Conservation (phyloP, 208 protist genomes). For the Crithidia mellificae region DNA sequence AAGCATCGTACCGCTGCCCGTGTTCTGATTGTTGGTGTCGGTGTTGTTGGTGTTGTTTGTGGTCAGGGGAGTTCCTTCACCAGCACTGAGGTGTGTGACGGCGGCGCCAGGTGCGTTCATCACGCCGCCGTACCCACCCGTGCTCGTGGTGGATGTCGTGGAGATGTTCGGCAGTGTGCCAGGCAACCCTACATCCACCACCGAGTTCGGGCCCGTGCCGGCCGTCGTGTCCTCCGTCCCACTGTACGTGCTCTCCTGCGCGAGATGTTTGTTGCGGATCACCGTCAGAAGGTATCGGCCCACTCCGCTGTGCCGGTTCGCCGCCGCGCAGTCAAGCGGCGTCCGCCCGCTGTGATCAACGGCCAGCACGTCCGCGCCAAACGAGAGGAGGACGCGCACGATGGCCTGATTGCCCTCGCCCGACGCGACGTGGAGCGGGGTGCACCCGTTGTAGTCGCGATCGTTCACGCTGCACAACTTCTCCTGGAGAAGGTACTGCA, state of each 20-base stretch:
- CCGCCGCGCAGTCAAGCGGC: conserved; percentile 81
- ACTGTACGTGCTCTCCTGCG: background rate
- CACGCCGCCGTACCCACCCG: background rate
- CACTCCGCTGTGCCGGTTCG: conserved; percentile 78
- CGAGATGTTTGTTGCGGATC: conserved; percentile 41
- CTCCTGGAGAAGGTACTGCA: conserved; percentile 78
- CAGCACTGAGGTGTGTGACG: too few species aligned
- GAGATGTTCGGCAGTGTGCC: background rate
- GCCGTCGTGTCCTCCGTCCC: background rate
- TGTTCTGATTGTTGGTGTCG: too few species aligned
- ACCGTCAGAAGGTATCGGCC: conserved; percentile 63
- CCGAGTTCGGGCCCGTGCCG: background rate
- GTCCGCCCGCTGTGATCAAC: conserved; percentile 77
- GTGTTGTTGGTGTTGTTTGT: too few species aligned
- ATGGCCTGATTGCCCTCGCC: conserved; percentile 78
- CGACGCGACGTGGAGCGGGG: conserved; percentile 83
- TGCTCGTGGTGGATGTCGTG: background rate
- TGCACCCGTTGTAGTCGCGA: conserved; percentile 89
- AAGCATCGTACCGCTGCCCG: too few species aligned
- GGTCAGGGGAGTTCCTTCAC: too few species aligned
- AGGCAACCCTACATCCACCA: background rate
- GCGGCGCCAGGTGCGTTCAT: too few species aligned
- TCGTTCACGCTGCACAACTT: conserved; percentile 69
- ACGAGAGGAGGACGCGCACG: conserved; percentile 80
- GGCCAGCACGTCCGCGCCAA: conserved; percentile 73